Conservation (phyloP, 129 eudicot genomes). For the Pittosporum tobira region DNA sequence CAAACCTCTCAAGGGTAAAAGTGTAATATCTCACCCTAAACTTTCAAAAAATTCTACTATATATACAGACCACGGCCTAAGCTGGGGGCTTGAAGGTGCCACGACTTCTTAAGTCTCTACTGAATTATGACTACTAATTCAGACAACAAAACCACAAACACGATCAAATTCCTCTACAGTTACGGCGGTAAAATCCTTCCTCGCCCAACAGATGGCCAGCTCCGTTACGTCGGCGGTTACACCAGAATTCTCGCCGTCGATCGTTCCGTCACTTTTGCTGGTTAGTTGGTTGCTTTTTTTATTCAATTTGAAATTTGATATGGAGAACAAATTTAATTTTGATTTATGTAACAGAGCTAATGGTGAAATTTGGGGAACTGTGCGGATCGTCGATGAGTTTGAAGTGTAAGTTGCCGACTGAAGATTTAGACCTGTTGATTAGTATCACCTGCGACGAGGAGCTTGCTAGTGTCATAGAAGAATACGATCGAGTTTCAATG, state of each 20-base stretch:
- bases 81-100: conserved; percentile 1
- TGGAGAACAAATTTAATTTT: neutral
- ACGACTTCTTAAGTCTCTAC: conserved; percentile 5
- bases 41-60: neutral
- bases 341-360: conserved; percentile 29
- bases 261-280: conserved; percentile 46
- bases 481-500: conserved; percentile 45
- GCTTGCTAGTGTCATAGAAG: conserved; percentile 42
- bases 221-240: conserved; percentile 74
- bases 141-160: conserved; percentile 7
- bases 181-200: conserved; percentile 83
- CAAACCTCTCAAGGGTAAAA: neutral
- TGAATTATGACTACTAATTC: conserved; percentile 27
- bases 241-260: conserved; percentile 65
- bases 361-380: conserved; percentile 56
- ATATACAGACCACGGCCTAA: neutral
- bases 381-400: conserved; percentile 61
- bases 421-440: conserved; percentile 67
- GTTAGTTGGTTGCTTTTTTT: conserved; percentile 12
- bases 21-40: neutral
- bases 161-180: conserved; percentile 73
- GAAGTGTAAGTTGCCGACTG: conserved; percentile 62
- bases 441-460: conserved; percentile 68
- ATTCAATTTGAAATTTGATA: neutral
- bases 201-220: conserved; percentile 65